phyloP scores from a whole-genome alignment of 2,329 filamentous ascomycete genomes.

The Penicillium sclerotiorum region DNA sequence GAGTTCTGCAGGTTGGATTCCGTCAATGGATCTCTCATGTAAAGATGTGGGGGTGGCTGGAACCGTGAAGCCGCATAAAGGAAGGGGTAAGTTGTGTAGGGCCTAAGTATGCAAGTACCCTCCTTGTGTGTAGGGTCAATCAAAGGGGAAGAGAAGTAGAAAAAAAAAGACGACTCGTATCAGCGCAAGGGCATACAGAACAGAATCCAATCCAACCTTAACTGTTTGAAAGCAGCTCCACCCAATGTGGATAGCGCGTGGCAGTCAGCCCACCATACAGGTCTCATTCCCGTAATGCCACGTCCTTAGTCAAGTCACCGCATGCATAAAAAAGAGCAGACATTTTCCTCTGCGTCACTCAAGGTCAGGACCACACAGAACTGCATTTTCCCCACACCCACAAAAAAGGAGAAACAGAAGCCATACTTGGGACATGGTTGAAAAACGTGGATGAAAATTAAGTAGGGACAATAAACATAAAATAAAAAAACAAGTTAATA shows the following conservation, averaged over 20 bases:
- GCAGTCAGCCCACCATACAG: constrained; percentile 11
- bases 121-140: constrained; percentile 1
- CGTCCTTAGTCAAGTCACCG: constrained; percentile 16
- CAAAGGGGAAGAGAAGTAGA: not conserved
- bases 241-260: constrained; percentile 22
- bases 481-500: too few species aligned
- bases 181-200: constrained; percentile 13
- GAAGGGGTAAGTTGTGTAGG: constrained; percentile 10
- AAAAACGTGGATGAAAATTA: too few species aligned
- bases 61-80: not conserved
- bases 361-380: not conserved
- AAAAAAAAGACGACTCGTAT: not conserved
- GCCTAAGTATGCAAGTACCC: constrained; percentile 12
- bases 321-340: constrained; percentile 14
- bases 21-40: constrained; percentile 6
- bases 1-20: constrained; percentile 8
- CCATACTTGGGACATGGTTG: too few species aligned
- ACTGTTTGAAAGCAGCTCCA: constrained; percentile 21
- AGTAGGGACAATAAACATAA: too few species aligned
- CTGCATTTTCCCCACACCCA: not conserved
- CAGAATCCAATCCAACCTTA: constrained; percentile 16
- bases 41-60: constrained; percentile 5
- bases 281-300: constrained; percentile 17
- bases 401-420: not conserved
- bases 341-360: constrained; percentile 1